Base-by-base conservation (phyloP, 805 yeast species). In the Brettanomyces nanus region DNA sequence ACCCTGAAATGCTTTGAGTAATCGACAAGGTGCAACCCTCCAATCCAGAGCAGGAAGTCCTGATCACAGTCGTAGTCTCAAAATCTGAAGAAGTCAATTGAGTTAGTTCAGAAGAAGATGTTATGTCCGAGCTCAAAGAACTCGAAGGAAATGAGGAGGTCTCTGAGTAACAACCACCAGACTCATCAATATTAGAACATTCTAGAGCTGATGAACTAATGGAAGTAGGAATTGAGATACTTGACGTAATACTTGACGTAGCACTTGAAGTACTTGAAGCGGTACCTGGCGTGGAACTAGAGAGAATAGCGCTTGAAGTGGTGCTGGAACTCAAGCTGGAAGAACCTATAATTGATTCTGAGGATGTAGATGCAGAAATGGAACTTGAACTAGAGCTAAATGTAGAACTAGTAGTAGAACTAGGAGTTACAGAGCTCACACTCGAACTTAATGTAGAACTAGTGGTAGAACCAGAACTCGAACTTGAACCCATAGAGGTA, bases 211-310 rank as follows among this genome's bases (percentile, higher is more conserved):
- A 30, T 4, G 43, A 14, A 20, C 38, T 19, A 13, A 35, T 10
- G 3, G 39, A 5, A 19, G 36, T 14, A 22, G 38, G 35, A 2
- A 42, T 23, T 5, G 30, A 19, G n/a, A 2, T 11, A 3, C 39
- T 21, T 3, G 43, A 28, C 1, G 37, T 30, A 22, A 14, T 13
- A 9, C 14, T n/a, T 14, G 41, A 34, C 28, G 34, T 17, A 13
- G 44, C 22, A 9, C 36, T 20, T n/a, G 43, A n/a, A 20, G 25
- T 21, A 28, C 15, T 7, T 18, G 23, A 36, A 26, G 38, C 30
- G 23, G 33, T n/a, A 14, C n/a, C 10, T 9, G 31, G 14, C n/a
- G n/a, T n/a, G n/a, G n/a, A n/a, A n/a, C n/a, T n/a, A 13, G 31
- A 34, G 10, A 11, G 6, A 6, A 6, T 34, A 27, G 13, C 11